Percentiles rank a stretch among this genome's conserved stretches.
Conservation (phyloP, 805 yeast species). For the Candida saitoana region DNA sequence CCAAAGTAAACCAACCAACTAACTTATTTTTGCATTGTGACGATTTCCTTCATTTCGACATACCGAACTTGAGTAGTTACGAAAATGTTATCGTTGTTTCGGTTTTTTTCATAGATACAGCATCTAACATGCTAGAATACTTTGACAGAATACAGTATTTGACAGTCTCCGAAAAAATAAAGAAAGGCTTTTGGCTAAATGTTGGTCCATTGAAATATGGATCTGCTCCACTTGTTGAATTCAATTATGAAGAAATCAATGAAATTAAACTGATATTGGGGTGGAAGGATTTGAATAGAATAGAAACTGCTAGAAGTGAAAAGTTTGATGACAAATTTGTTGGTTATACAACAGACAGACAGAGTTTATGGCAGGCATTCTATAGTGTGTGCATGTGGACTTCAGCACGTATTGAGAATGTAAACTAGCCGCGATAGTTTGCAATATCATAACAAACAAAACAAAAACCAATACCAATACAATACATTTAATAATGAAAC, state of each 20-base stretch:
- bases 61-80: conserved; percentile 22
- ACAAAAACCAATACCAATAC: background rate
- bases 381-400: conserved; percentile 65
- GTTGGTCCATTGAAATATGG: conserved; percentile 92
- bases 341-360: conserved; percentile 63
- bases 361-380: conserved; percentile 73
- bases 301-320: background rate
- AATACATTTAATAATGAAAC: no score
- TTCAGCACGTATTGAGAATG: conserved; percentile 30
- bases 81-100: conserved; percentile 55
- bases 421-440: background rate
- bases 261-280: conserved; percentile 51
- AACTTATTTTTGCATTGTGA: conserved; percentile 50
- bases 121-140: conserved; percentile 76
- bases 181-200: conserved; percentile 74
- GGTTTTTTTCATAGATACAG: conserved; percentile 85
- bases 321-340: conserved; percentile 25
- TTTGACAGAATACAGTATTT: conserved; percentile 52
- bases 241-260: conserved; percentile 63
- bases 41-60: conserved; percentile 57
- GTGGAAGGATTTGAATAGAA: conserved; percentile 38
- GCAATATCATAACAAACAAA: no score
- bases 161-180: conserved; percentile 11
- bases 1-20: conserved; percentile 32
- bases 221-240: conserved; percentile 69